Evolutionary conservation across 352 stramenopile species (phyloP), one percentile per base, ranked within the genome.

Genomic region (Phytophthora pistaciae): DNA sequence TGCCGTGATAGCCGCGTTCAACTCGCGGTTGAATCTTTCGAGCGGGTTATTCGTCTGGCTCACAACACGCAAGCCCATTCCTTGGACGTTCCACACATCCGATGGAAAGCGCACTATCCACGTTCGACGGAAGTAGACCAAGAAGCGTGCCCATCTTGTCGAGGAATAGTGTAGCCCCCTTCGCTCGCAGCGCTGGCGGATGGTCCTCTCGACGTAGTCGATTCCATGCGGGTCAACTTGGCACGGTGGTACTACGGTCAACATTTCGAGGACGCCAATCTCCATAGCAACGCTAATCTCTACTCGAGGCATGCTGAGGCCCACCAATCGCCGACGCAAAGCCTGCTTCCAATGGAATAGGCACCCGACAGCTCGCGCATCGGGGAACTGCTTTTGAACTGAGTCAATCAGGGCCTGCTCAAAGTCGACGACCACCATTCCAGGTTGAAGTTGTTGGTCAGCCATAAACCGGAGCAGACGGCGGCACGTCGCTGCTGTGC

Each of bases 341-440:
- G 58, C 64, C 31, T 65, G 56, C 11, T 65, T 65, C 33, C 50
- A 65, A 13, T 75, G 67, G 6, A 73, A 75, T 1, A 73, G 11
- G 20, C 58, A 75, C 0, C 62, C 52, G 20, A 75, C 27, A 0
- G 72, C 23, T 3, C 57, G 23, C 18, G 57, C 61, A 23, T 56
- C 33, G 23, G 53, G 42, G 23, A 75, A 75, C 9, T 66, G 20
- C 3, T 20, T 20, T 4, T 38, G n/a, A 5, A 66, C 56, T 1
- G 63, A 40, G 20, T 68, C 33, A 4, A 78, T 72, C 5, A 75
- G 21, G 9, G 25, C 72, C 33, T 56, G 27, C 3, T 75, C 59
- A 11, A 72, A 72, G 16, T 75, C 66, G 18, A 27, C 56, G 1
- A 69, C 52, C 14, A 75, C 27, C 10, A 38, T n/a, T 14, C 3